Percentiles rank a stretch among this genome's conserved stretches.
Evolutionary conservation across 441 rosid genomes (phyloP).

Genomic region (Pelargonium citronellum): DNA sequence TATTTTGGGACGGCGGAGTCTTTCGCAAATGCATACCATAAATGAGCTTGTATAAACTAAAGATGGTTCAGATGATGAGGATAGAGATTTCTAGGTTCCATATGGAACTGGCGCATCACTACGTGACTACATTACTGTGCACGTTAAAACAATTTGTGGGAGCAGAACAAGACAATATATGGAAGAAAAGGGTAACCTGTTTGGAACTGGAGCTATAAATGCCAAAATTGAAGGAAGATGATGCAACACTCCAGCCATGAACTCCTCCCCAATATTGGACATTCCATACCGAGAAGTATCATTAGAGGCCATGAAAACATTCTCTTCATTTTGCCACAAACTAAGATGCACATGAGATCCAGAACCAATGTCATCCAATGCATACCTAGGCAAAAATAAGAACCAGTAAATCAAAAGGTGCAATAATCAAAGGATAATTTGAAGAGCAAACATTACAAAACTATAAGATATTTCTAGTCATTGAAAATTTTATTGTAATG

Average conservation of each 20-base stretch:
- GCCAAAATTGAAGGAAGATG: constrained; percentile 91
- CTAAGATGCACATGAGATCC: constrained; percentile 96
- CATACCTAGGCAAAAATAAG: constrained; percentile 46
- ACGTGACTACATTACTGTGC: too few relatives aligned
- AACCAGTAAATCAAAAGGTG: neutral
- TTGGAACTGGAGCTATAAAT: constrained; percentile 79
- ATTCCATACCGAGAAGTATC: constrained; percentile 62
- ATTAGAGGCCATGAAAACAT: constrained; percentile 66
- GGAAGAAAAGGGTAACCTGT: constrained; percentile 44
- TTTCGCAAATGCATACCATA: too few relatives aligned
- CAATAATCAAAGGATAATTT: neutral
- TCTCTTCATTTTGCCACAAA: constrained; percentile 69
- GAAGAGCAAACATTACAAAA: neutral
- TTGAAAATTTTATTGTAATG: neutral
- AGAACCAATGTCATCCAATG: constrained; percentile 77
- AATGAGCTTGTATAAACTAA: too few relatives aligned
- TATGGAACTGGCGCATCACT: too few relatives aligned
- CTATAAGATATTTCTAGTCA: neutral
- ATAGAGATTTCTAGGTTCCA: too few relatives aligned
- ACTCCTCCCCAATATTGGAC: constrained; percentile 60
- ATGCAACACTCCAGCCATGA: constrained; percentile 86
- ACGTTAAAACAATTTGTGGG: neutral
- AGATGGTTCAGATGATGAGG: too few relatives aligned
- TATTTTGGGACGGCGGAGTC: too few relatives aligned
- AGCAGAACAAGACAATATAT: neutral